These are phyloP conservation scores for Penicillium paxilli DNA, from an alignment of 495 filamentous ascomycete genomes.

Conservation along the genomic window DNA sequence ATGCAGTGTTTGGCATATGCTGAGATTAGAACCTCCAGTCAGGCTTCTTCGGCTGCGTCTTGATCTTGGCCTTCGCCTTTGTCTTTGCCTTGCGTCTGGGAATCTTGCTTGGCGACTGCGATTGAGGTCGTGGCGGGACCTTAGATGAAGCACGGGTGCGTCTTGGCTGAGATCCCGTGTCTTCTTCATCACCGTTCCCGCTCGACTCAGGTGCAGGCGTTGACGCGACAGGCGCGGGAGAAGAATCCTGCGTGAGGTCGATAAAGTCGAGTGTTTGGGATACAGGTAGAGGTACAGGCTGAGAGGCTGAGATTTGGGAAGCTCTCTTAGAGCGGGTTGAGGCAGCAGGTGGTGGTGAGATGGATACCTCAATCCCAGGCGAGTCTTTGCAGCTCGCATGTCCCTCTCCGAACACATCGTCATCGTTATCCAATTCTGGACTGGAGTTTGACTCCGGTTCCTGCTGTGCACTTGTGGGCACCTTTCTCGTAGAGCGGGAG, in stretches of 20 bases:
- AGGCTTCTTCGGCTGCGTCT: neutral
- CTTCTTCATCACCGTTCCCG: slow-evolving; percentile 6
- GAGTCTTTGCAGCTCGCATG: no score
- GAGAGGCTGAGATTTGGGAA: neutral
- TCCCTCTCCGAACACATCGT: no score
- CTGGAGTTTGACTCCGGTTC: slow-evolving; percentile 6
- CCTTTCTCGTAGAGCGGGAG: slow-evolving; percentile 3
- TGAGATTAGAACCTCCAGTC: neutral
- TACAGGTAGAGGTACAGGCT: neutral
- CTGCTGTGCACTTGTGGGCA: slow-evolving; percentile 14
- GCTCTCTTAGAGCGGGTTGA: slow-evolving; percentile 13
- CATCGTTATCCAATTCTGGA: slow-evolving; percentile 9
- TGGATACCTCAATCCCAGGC: no score
- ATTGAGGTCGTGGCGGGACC: slow-evolving; percentile 22
- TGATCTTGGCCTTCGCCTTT: slow-evolving; percentile 17
- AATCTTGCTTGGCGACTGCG: slow-evolving; percentile 2
- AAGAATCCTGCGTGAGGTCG: slow-evolving; percentile 47
- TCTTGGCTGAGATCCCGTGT: slow-evolving; percentile 43
- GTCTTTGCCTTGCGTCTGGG: slow-evolving; percentile 20
- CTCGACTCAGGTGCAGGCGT: neutral
- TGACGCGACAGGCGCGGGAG: slow-evolving; percentile 2
- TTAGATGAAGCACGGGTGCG: slow-evolving; percentile 25
- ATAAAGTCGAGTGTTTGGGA: slow-evolving; percentile 36
- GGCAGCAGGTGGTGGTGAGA: slow-evolving; percentile 3
- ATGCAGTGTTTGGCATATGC: no score